Evolutionary conservation across 1,284 basidiomycete genomes (phyloP), one percentile per base, ranked within the genome.

Genomic region (Anthracocystis panici-leucophaei): DNA sequence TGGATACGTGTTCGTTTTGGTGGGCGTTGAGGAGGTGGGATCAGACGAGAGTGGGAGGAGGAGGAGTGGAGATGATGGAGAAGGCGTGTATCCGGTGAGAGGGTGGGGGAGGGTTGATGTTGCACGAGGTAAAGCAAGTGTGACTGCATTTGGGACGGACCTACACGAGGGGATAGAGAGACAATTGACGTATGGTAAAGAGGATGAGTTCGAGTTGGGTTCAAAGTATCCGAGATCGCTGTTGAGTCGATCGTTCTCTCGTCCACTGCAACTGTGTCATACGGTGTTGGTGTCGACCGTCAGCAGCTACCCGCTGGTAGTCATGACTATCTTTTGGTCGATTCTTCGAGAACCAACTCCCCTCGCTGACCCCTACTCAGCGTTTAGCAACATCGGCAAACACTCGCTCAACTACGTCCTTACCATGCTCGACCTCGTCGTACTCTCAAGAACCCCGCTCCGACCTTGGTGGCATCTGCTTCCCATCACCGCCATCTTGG

Each of bases 271-370:
- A 33, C 38, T 72, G 23, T 54, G 31, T 33, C 65, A 68, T 27
- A 60, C 61, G 9, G 45, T 79, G 38, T 60, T 79, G 16, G 65
- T 73, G 9, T 59, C 56, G 5, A 79, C 77, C 2, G 62, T 79
- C 5, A 57, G 57, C 27, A 45, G 60, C 2, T 56, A 72, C 90
- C 91, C 92, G 5, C 85, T 92, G 60, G 80, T 92, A 23, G 90
- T 92, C 1, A 91, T 90, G 0, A 85, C 88, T 35, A 89, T 92
- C 0, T 92, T 87, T 80, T 92, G 92, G 91, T 78, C 87, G 0
- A 77, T 92, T 8, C 86, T 92, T 3, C 82, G 84, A 5, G 69
- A 63, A 0, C 23, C 59, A 0, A 11, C 11, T 10, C 29, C 73
- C 0, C 88, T 88, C 0, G 89, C 91, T 68, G 25, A 76, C 89